Evolutionary conservation across 1,284 basidiomycete species (phyloP), one percentile per base, ranked within the genome.

Genomic region (Ceratobasidium sp.): DNA sequence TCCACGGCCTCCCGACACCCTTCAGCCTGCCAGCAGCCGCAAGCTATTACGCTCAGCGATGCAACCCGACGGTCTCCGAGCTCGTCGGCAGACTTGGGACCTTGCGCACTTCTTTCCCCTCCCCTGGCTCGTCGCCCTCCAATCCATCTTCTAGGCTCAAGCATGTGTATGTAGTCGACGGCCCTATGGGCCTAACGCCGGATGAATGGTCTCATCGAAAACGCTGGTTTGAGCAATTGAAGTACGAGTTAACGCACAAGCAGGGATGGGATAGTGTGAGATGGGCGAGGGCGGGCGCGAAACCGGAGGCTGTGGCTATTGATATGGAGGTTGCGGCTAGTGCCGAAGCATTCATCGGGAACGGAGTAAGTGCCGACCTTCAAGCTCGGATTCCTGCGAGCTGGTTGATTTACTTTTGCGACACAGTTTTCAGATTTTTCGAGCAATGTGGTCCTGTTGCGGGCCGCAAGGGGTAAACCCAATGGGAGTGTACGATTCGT

Each of bases 351-450:
- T 72, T 59, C 16, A 5, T 72, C 9, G 68, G 68, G 14, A 72
- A 72, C 27, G 68, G 68, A 19, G 68, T 72, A 61, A 49, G 68
- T 51, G 22, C 16, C 8, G 8, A 9, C 19, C 19, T 2, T 24
- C 4, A 24, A 51, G 48, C n/a, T 51, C 1, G 8, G 19, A 8
- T 49, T n/a, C n/a, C 48, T 43, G 48, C 2, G 14, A 24, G 43
- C 14, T 11, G 13, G 27, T n/a, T 49, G 27, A 53, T 51, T 22
- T 27, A 31, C 22, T 43, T 41, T 19, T 5, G 24, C 14, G 19
- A 48, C 11, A n/a, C 29, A 72, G 68, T 72, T 72, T 27, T 61
- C 68, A 22, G 56, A 72, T 31, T 72, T 72, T 41, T 72, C 68
- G 16, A 72, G 68, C 31, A 72, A 72, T 31, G 58, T 72, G 29